Percentiles rank a stretch among this genome's conserved stretches.
Evolutionary conservation across 768 basidiomycete species (phyloP).

Genomic region (Lactarius hatsudake): DNA sequence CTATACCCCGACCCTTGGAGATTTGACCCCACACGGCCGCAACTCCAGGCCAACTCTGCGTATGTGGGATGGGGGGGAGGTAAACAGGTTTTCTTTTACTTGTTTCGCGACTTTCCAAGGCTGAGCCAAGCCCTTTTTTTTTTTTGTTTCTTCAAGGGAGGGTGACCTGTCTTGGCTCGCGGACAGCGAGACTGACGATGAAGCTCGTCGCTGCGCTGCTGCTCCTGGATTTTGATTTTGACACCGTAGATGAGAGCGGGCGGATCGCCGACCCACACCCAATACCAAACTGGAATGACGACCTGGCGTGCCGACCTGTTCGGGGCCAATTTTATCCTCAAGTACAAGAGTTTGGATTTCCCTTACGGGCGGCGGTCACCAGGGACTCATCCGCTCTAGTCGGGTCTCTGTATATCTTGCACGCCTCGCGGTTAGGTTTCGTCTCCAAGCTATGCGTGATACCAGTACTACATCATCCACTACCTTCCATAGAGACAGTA

Average conservation of each 20-base stretch:
- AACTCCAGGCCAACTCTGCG: conserved; percentile 49
- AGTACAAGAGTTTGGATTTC: conserved; percentile 35
- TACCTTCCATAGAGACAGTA: neutral
- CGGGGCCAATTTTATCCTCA: conserved; percentile 52
- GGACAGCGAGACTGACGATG: conserved; percentile 70
- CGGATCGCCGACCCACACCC: conserved; percentile 45
- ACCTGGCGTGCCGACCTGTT: conserved; percentile 61
- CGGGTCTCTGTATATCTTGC: neutral
- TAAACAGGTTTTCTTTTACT: conserved; percentile 37
- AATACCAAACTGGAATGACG: conserved; percentile 77
- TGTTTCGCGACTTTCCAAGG: conserved; percentile 10
- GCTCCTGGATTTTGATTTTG: conserved; percentile 59
- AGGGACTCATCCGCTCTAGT: conserved; percentile 7
- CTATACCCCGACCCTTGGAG: conserved; percentile 76
- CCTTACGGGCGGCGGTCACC: neutral
- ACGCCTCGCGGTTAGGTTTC: neutral
- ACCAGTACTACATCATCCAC: neutral
- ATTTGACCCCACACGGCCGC: conserved; percentile 58
- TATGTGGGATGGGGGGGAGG: conserved; percentile 83
- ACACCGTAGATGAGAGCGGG: conserved; percentile 54
- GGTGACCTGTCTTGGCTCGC: conserved; percentile 67
- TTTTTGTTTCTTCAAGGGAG: conserved; percentile 45
- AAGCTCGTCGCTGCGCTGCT: conserved; percentile 70
- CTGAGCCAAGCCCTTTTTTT: conserved; percentile 19
- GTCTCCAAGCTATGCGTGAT: neutral